A percentile compares a stretch with the other conserved stretches of the same genome.
phyloP scores from a whole-genome alignment of 1,284 basidiomycete genomes.

The Ceratobasidium sp. region DNA sequence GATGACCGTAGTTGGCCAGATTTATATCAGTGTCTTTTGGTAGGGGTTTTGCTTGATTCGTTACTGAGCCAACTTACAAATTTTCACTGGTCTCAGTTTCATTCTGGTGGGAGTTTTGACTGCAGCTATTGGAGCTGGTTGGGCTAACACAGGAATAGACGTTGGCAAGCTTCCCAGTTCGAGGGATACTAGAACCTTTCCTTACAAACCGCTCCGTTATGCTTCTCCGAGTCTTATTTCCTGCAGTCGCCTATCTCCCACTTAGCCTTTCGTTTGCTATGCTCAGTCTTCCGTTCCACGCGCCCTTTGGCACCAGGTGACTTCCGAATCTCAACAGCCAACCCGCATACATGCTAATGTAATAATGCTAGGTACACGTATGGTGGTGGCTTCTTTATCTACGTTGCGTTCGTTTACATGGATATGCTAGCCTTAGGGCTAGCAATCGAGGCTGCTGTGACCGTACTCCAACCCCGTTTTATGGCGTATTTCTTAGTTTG shows the following conservation, averaged over 20 bases:
- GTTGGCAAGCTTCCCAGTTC: constrained; percentile 37
- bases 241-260: constrained; percentile 46
- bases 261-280: constrained; percentile 48
- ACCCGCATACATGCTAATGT: neutral
- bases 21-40: constrained; percentile 32
- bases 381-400: constrained; percentile 59
- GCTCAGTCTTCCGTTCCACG: constrained; percentile 54
- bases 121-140: neutral
- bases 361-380: constrained; percentile 47
- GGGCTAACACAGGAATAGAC: constrained; percentile 15
- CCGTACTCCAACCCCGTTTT: constrained; percentile 47
- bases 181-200: constrained; percentile 38
- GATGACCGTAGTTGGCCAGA: constrained; percentile 31
- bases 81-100: constrained; percentile 52
- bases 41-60: neutral
- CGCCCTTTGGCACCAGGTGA: constrained; percentile 52
- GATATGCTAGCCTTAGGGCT: constrained; percentile 52
- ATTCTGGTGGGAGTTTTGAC: constrained; percentile 1
- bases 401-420: constrained; percentile 56
- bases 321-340: neutral
- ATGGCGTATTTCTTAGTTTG: constrained; percentile 49
- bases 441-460: constrained; percentile 54
- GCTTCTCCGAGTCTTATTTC: constrained; percentile 42
- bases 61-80: neutral
- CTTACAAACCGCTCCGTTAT: constrained; percentile 37